Conservation (phyloP, 2,329 filamentous ascomycete genomes). For the Aspergillus sojae region DNA sequence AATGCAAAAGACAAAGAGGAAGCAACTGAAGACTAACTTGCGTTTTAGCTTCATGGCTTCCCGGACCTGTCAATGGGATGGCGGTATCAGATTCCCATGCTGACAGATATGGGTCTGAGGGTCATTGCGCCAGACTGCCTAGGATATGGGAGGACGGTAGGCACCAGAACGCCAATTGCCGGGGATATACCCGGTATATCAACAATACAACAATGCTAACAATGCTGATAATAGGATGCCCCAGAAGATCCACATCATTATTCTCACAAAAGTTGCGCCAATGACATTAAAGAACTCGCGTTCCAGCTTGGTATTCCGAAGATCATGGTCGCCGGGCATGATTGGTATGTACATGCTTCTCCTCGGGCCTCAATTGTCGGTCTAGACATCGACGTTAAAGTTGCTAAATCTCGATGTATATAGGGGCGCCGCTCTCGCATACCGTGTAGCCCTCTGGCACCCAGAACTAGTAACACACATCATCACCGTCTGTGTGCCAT, state of each 20-base stretch:
- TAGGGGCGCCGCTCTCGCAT: constrained; percentile 75
- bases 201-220: constrained; percentile 22
- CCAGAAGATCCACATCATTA: constrained; percentile 66
- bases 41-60: constrained; percentile 69
- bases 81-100: constrained; percentile 82
- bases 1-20: not conserved
- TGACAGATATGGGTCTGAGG: constrained; percentile 71
- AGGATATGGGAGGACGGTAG: constrained; percentile 77
- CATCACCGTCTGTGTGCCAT: constrained; percentile 82
- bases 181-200: not conserved
- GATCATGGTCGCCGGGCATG: constrained; percentile 86
- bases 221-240: constrained; percentile 53
- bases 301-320: constrained; percentile 55
- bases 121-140: constrained; percentile 85
- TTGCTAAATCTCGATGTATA: not conserved
- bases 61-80: constrained; percentile 83
- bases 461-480: constrained; percentile 72
- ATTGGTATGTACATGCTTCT: constrained; percentile 59
- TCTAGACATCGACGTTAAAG: not conserved
- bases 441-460: constrained; percentile 73
- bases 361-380: not conserved
- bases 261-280: constrained; percentile 69
- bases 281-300: constrained; percentile 75
- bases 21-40: constrained; percentile 1
- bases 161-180: not conserved